These are phyloP conservation scores for Colletotrichum tropicale DNA, from an alignment of 2,329 filamentous ascomycete species.

Conservation along the genomic window DNA sequence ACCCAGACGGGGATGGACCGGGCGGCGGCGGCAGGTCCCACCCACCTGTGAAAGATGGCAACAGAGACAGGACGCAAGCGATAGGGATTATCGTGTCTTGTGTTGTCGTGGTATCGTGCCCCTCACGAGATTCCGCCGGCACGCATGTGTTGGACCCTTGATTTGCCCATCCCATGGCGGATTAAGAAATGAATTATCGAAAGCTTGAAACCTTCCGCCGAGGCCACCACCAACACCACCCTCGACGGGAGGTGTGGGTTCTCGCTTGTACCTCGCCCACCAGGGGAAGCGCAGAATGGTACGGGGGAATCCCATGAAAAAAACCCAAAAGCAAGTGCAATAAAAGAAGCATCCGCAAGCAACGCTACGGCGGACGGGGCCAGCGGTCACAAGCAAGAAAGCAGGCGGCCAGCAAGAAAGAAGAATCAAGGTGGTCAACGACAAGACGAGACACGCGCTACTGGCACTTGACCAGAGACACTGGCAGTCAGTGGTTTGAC, in stretches of 20 bases:
- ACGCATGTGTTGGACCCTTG: conserved; percentile 10
- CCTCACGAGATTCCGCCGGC: neutral
- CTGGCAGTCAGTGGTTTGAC: neutral
- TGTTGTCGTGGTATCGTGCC: neutral
- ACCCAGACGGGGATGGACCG: neutral
- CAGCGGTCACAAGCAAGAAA: neutral
- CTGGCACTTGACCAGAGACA: conserved; percentile 9
- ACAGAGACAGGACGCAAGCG: conserved; percentile 12
- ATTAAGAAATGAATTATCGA: conserved; percentile 1
- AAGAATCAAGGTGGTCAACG: neutral
- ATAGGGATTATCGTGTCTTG: conserved; percentile 1
- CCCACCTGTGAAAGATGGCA: neutral
- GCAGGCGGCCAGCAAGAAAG: neutral
- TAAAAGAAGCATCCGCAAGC: neutral
- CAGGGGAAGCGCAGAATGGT: neutral
- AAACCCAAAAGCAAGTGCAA: neutral
- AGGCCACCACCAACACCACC: neutral
- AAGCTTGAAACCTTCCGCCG: conserved; percentile 12
- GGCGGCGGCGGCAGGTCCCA: neutral
- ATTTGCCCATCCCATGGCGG: neutral
- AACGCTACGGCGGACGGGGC: neutral
- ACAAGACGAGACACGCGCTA: neutral
- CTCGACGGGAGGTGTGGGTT: neutral
- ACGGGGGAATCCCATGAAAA: neutral
- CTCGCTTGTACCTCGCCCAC: neutral